These are phyloP conservation scores for Nitzschia inconspicua DNA, from an alignment of 108 stramenopile genomes.

Conservation along the genomic window DNA sequence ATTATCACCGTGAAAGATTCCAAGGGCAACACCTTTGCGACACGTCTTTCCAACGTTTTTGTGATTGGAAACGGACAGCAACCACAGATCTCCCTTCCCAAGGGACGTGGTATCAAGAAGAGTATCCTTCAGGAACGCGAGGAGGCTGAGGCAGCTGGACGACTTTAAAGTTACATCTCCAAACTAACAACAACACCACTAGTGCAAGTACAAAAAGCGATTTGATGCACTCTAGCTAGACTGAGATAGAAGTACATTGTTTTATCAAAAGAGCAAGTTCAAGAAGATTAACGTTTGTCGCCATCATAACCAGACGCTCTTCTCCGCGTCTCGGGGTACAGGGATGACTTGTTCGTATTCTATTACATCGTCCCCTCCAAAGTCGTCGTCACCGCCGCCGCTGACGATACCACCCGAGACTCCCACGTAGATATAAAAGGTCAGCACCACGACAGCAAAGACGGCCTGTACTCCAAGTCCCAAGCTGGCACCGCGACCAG, in stretches of 20 bases:
- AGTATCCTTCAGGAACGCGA: slow-evolving; percentile 95
- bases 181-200: too few relatives aligned
- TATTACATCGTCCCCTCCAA: slow-evolving; percentile 20
- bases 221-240: too few relatives aligned
- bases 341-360: slow-evolving; percentile 23
- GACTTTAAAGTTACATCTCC: slow-evolving; percentile 42
- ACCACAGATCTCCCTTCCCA: slow-evolving; percentile 93
- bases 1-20: slow-evolving; percentile 98
- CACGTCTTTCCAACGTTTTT: slow-evolving; percentile 94
- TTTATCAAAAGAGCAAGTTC: too few relatives aligned
- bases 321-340: slow-evolving; percentile 10
- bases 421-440: slow-evolving; percentile 27
- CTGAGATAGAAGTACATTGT: too few relatives aligned
- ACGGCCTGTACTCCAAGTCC: slow-evolving; percentile 17
- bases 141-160: slow-evolving; percentile 84
- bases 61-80: slow-evolving; percentile 91
- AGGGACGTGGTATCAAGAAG: slow-evolving; percentile 99
- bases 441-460: slow-evolving; percentile 14
- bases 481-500: slow-evolving; percentile 9
- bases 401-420: slow-evolving; percentile 24
- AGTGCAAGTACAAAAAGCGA: too few relatives aligned
- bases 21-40: slow-evolving; percentile 96
- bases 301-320: slow-evolving; percentile 18
- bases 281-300: not conserved
- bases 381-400: slow-evolving; percentile 10